Base-by-base conservation (phyloP, 345 rosid genomes). In the Lumnitzera littorea region DNA sequence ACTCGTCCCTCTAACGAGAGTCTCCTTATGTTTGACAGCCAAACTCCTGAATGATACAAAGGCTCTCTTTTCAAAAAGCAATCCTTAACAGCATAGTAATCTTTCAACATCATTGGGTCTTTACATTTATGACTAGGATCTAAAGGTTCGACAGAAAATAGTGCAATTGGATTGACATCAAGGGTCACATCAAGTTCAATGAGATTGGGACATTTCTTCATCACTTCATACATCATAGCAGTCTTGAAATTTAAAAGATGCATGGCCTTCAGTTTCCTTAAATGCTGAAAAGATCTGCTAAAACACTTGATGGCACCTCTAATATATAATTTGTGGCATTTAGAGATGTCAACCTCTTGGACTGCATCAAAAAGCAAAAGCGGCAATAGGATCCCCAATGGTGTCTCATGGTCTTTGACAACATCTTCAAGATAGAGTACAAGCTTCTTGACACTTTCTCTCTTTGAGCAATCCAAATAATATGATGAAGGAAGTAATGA, bases 1-100 rank as follows among this genome's bases (percentile, higher is more conserved):
- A 65, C 78, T 69, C 97, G 77, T 56, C 97, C 97, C 80, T 85
- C 88, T 65, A 90, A 76, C 27, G 82, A 74, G 63, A 87, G 80
- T 60, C 74, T 79, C 46, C 79, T 77, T 61, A 90, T 63, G 61
- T 67, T 85, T 36, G 90, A 78, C 24, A 61, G 57, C 29, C 66
- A 65, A 46, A 61, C 55, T 62, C 68, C 46, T 13, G 68, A 60
- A 71, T 60, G 62, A 67, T 52, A 63, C 56, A 24, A 31, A 20
- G 62, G 63, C 46, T 24, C 13, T 46, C 50, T 36, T 43, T 53
- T 61, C 59, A 50, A 63, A 56, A 54, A 61, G 41, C 53, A 51
- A 64, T 58, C 56, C 27, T 64, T 64, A 55, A 50, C 53, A 73
- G 48, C 23, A 31, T 66, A 50, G 46, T 65, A 58, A 31, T 62